Conservation (phyloP, 148 eudicot genomes). For the Vaccinium corymbosum region DNA sequence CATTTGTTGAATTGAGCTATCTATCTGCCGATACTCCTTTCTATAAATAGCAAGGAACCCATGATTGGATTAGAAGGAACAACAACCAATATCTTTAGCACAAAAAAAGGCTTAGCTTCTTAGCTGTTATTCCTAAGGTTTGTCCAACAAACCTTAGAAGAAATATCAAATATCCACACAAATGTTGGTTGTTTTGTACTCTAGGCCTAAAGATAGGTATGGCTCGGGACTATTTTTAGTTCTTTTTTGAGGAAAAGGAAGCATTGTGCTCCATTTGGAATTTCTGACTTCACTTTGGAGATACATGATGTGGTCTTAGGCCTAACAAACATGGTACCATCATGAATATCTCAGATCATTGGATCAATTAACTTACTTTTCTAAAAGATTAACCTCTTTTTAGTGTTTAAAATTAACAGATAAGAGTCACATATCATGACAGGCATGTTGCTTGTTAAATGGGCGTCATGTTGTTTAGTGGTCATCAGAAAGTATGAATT, state of each 20-base stretch:
- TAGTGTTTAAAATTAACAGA: not conserved
- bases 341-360: not conserved
- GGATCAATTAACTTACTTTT: conserved; percentile 2
- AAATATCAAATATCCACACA: conserved; percentile 12
- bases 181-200: conserved; percentile 21
- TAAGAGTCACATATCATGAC: not conserved
- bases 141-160: conserved; percentile 34
- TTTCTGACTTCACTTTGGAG: not conserved
- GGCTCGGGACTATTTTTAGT: not conserved
- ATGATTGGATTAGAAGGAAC: not conserved
- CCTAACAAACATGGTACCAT: not conserved
- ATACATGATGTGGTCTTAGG: not conserved
- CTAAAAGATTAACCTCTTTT: not conserved
- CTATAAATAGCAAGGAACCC: conserved; percentile 17
- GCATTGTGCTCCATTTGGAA: not conserved
- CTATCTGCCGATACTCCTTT: not conserved
- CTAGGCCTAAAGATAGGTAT: not conserved
- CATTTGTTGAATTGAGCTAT: not conserved
- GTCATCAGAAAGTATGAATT: not conserved
- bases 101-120: conserved; percentile 20
- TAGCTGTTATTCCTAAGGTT: conserved; percentile 19
- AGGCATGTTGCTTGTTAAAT: not conserved
- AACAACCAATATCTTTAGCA: not conserved
- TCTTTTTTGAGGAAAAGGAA: not conserved
- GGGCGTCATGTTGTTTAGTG: not conserved